These are phyloP conservation scores for Paracoccidioides brasiliensis DNA, from an alignment of 2,329 filamentous ascomycete species.

Conservation along the genomic window DNA sequence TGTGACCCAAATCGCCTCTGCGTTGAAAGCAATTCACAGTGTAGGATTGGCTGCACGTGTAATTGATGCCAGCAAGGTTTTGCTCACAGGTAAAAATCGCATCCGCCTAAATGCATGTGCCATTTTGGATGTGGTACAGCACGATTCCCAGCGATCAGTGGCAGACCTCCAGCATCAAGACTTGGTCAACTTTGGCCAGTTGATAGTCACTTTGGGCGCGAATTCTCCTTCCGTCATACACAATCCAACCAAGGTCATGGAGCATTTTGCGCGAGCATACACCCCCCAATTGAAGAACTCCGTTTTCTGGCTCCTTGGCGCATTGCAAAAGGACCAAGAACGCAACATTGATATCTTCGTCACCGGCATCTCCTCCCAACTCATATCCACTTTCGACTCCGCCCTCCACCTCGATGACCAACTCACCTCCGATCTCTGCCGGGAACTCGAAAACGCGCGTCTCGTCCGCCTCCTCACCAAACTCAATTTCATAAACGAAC, in stretches of 20 bases:
- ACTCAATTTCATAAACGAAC: slow-evolving; percentile 76
- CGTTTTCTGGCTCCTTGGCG: slow-evolving; percentile 66
- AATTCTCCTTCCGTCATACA: slow-evolving; percentile 47
- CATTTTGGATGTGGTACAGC: slow-evolving; percentile 79
- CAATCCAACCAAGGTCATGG: slow-evolving; percentile 58
- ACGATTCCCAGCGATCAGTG: slow-evolving; percentile 54
- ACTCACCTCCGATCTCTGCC: slow-evolving; percentile 55
- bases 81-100: slow-evolving; percentile 80
- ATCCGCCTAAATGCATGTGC: slow-evolving; percentile 79
- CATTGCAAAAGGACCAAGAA: slow-evolving; percentile 50
- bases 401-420: slow-evolving; percentile 69
- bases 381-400: slow-evolving; percentile 63
- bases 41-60: slow-evolving; percentile 72
- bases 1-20: slow-evolving; percentile 79
- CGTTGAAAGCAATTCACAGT: slow-evolving; percentile 71
- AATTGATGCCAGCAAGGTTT: slow-evolving; percentile 75
- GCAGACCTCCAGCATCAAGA: slow-evolving; percentile 79
- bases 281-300: slow-evolving; percentile 66
- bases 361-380: slow-evolving; percentile 61
- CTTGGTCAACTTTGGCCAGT: slow-evolving; percentile 66
- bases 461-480: slow-evolving; percentile 71
- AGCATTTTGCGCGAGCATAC: slow-evolving; percentile 64
- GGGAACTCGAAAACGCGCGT: slow-evolving; percentile 82
- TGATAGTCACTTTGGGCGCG: slow-evolving; percentile 71
- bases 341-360: slow-evolving; percentile 64